phyloP scores from a whole-genome alignment of 2,329 filamentous ascomycete species.

The Verticillium albo-atrum region DNA sequence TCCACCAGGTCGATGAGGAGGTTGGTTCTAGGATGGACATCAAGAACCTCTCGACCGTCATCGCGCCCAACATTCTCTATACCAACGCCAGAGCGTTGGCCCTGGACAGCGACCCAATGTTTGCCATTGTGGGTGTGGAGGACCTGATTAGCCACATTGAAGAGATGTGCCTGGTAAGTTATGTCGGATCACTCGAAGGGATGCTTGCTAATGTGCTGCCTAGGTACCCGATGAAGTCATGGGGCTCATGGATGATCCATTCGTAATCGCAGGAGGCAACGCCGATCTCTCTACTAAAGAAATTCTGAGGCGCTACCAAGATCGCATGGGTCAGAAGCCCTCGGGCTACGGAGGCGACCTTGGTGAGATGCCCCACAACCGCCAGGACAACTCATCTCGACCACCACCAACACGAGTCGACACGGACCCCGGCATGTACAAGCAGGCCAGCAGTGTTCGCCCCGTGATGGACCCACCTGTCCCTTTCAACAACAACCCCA shows the following conservation, averaged over 20 bases:
- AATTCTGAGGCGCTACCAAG: conserved; percentile 88
- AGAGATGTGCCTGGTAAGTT: conserved; percentile 89
- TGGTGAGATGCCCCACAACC: conserved; percentile 51
- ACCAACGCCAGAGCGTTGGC: conserved; percentile 60
- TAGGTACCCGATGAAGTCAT: conserved; percentile 92
- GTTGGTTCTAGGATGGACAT: conserved; percentile 98
- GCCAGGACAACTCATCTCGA: conserved; percentile 52
- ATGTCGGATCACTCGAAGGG: neutral
- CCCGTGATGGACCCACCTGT: conserved; percentile 62
- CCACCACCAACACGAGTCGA: conserved; percentile 65
- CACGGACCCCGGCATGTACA: conserved; percentile 79
- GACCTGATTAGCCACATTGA: conserved; percentile 90
- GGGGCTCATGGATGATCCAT: conserved; percentile 77
- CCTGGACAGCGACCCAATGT: conserved; percentile 83
- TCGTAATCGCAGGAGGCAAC: conserved; percentile 62
- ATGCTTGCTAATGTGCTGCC: conserved; percentile 9
- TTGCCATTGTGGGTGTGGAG: conserved; percentile 89
- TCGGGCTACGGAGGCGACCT: conserved; percentile 43
- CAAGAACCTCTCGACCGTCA: conserved; percentile 94
- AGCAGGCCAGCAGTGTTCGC: conserved; percentile 78
- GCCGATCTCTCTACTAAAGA: conserved; percentile 95
- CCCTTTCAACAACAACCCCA: conserved; percentile 28
- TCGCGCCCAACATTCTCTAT: conserved; percentile 91
- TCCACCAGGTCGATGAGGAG: conserved; percentile 96
- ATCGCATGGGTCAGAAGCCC: conserved; percentile 61